Percentiles rank a stretch among this genome's conserved stretches.
Evolutionary conservation across 805 yeast genomes (phyloP).

Genomic region (Schizosaccharomyces japonicus): DNA sequence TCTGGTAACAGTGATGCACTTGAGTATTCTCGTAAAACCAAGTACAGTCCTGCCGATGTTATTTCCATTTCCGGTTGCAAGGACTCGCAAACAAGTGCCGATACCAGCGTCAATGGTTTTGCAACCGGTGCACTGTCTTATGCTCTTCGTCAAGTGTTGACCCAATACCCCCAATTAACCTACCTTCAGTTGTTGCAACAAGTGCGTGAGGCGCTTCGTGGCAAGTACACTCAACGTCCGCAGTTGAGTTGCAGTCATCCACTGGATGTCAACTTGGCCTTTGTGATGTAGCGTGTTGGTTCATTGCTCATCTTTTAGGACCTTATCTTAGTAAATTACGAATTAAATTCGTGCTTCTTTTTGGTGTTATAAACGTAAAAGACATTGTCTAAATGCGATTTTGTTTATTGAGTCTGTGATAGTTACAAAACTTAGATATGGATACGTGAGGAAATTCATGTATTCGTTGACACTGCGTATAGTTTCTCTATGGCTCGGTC

Average conservation of each 20-base stretch:
- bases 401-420: no score
- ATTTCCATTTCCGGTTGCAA: constrained; percentile 60
- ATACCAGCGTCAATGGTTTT: constrained; percentile 44
- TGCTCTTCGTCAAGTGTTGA: constrained; percentile 45
- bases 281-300: not conserved
- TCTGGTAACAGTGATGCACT: constrained; percentile 15
- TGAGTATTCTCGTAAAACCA: constrained; percentile 26
- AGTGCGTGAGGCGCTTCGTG: constrained; percentile 37
- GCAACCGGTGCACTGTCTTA: constrained; percentile 73
- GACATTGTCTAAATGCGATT: no score
- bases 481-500: constrained; percentile 7
- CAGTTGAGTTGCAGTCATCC: constrained; percentile 41
- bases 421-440: no score
- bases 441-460: no score
- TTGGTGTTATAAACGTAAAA: no score
- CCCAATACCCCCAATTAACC: constrained; percentile 37
- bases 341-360: no score
- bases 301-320: no score
- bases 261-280: constrained; percentile 30
- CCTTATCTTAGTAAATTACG: no score
- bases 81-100: constrained; percentile 67
- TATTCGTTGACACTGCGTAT: no score
- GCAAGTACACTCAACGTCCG: constrained; percentile 58
- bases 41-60: constrained; percentile 55
- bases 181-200: constrained; percentile 46